Evolutionary conservation across 2,329 filamentous ascomycete species (phyloP).

Genomic region (Pseudovirgaria hyperparasitica): DNA sequence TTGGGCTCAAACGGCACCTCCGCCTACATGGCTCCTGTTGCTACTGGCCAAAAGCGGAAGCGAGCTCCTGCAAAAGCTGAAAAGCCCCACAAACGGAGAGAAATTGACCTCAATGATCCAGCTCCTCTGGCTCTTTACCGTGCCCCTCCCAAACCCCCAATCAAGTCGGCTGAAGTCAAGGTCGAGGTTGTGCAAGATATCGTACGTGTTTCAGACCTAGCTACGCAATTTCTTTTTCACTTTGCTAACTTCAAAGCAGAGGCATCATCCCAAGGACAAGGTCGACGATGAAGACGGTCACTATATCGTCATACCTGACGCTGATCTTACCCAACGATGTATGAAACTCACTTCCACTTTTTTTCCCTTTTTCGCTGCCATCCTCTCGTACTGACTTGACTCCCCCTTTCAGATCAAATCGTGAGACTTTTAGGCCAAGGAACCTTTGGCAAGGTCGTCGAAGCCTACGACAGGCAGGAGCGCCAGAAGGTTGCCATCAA

Average conservation of each 20-base stretch:
- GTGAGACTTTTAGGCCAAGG: conserved; percentile 84
- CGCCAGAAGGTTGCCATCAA: conserved; percentile 86
- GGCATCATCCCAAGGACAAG: conserved; percentile 45
- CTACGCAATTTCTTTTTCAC: conserved; percentile 10
- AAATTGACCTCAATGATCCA: conserved; percentile 52
- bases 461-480: conserved; percentile 69
- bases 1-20: conserved; percentile 52
- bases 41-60: conserved; percentile 73
- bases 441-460: conserved; percentile 96
- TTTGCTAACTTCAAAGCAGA: conserved; percentile 11
- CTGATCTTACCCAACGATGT: conserved; percentile 82
- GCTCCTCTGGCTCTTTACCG: conserved; percentile 69
- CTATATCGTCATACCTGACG: conserved; percentile 84
- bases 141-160: conserved; percentile 74
- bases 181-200: conserved; percentile 49
- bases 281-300: conserved; percentile 95
- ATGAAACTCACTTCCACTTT: conserved; percentile 29
- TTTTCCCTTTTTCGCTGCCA: not conserved
- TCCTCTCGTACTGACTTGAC: conserved; percentile 8
- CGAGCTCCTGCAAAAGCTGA: conserved; percentile 72
- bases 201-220: conserved; percentile 16
- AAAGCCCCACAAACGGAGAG: conserved; percentile 49
- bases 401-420: conserved; percentile 57
- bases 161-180: conserved; percentile 62
- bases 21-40: conserved; percentile 47